Evolutionary conservation across 176 grass and related monocot species (phyloP), one percentile per base, ranked within the genome.

Genomic region (Triticum urartu): DNA sequence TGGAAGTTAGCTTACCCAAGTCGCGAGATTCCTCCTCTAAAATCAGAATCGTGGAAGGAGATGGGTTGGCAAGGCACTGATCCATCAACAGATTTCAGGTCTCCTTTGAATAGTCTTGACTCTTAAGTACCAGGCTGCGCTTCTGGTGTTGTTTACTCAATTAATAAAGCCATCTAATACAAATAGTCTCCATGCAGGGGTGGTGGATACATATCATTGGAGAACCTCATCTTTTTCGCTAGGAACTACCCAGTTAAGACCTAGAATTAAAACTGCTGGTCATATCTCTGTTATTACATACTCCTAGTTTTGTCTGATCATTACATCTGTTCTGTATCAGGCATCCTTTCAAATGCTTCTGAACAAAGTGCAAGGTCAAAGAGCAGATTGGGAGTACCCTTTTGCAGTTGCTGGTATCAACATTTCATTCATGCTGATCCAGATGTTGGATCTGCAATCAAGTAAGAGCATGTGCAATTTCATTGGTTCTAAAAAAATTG

Each of bases 21-120:
- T 83, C 88, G 82, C 4, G 82, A 87, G 66, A 88, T 94, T 80
- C 96, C 96, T 78, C 86, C 93, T 35, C 84, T 95, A 33, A 95
- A 95, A 94, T 98, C 96, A n/a, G 92, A 98, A 87, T 83, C 89
- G 62, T 98, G 96, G 96, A 98, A 95, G 87, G 90, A 95, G 62
- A 98, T 98, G 96, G 96, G 96, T 81, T 98, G 96, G 96, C 96
- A 98, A 92, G 96, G 96, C 61, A 92, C 61, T 59, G 96, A 98
- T 54, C 96, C 96, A 64, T 92, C 93, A 84, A 95, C 96, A 68
- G 96, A 98, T 92, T 98, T 98, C 84, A 95, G 96, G 96, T 98
- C 69, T 61, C 42, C 56, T 34, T 28, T 54, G 56, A 45, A 36
- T 80, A 59, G 21, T 78, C 71, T 83, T 80, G 78, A 38, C 50